Evolutionary conservation across 1,284 basidiomycete genomes (phyloP).

Genomic region (Boletus smithii): DNA sequence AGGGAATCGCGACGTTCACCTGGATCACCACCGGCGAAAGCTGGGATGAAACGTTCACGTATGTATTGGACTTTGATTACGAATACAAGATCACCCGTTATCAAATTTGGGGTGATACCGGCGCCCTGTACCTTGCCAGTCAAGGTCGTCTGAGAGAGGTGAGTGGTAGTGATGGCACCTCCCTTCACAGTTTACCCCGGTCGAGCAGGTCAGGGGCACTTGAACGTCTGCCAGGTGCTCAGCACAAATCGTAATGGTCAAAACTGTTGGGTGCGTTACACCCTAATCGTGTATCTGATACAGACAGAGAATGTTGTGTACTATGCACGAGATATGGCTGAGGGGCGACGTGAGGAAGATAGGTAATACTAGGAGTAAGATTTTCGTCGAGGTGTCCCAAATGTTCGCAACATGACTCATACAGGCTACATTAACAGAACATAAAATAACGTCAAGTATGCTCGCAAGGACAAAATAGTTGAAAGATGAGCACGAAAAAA

Average conservation of each 20-base stretch:
- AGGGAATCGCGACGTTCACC: conserved; percentile 53
- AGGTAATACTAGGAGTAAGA: background rate
- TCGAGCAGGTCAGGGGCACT: background rate
- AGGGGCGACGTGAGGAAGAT: background rate
- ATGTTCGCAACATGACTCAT: conserved; percentile 8
- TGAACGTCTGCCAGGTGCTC: background rate
- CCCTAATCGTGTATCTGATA: conserved; percentile 16
- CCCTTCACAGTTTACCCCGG: background rate
- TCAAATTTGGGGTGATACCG: conserved; percentile 68
- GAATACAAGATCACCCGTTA: conserved; percentile 52
- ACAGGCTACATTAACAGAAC: conserved; percentile 18
- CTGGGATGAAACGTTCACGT: conserved; percentile 64
- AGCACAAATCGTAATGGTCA: background rate
- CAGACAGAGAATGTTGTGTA: conserved; percentile 9
- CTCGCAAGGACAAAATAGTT: background rate
- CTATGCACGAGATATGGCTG: conserved; percentile 6
- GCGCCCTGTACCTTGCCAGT: conserved; percentile 58
- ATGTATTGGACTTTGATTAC: conserved; percentile 60
- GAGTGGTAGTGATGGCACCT: background rate
- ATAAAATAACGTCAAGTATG: conserved; percentile 20
- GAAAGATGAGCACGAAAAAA: background rate
- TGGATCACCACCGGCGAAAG: conserved; percentile 46
- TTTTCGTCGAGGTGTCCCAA: conserved; percentile 9
- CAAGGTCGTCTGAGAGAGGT: conserved; percentile 41
- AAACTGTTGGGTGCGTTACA: background rate